Conservation (phyloP, 768 basidiomycete species). For the Naganishia antarctica region DNA sequence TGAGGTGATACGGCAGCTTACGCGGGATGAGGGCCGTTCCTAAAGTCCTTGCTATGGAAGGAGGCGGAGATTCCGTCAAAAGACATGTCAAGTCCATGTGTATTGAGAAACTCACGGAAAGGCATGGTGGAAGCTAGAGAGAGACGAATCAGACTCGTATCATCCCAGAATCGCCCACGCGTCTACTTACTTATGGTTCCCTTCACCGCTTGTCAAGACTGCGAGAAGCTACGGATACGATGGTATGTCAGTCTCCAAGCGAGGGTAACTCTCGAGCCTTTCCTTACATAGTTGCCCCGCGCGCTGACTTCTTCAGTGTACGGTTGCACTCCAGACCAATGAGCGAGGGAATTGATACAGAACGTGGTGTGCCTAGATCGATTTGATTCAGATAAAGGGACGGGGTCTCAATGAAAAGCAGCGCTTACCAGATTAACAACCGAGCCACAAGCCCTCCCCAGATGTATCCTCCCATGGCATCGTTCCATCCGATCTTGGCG, state of each 20-base stretch:
- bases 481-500: slow-evolving; percentile 59
- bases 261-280: neutral
- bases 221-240: slow-evolving; percentile 57
- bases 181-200: slow-evolving; percentile 60
- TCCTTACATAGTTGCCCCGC: slow-evolving; percentile 63
- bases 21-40: slow-evolving; percentile 54
- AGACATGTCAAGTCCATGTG: too few relatives aligned
- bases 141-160: neutral
- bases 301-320: slow-evolving; percentile 78
- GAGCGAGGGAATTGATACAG: slow-evolving; percentile 57
- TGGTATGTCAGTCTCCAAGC: too few relatives aligned
- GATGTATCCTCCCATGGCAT: slow-evolving; percentile 63
- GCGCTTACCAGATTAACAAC: slow-evolving; percentile 55
- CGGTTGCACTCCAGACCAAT: slow-evolving; percentile 74
- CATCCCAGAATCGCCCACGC: too few relatives aligned
- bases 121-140: slow-evolving; percentile 57
- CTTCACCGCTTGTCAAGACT: slow-evolving; percentile 68
- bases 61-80: too few relatives aligned
- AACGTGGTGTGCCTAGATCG: slow-evolving; percentile 44
- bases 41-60: slow-evolving; percentile 55
- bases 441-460: slow-evolving; percentile 67
- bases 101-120: slow-evolving; percentile 53
- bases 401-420: slow-evolving; percentile 51
- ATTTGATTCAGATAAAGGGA: slow-evolving; percentile 52
- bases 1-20: slow-evolving; percentile 21